phyloP scores from a whole-genome alignment of 2,329 filamentous ascomycete species.

The Aphanocladium album region DNA sequence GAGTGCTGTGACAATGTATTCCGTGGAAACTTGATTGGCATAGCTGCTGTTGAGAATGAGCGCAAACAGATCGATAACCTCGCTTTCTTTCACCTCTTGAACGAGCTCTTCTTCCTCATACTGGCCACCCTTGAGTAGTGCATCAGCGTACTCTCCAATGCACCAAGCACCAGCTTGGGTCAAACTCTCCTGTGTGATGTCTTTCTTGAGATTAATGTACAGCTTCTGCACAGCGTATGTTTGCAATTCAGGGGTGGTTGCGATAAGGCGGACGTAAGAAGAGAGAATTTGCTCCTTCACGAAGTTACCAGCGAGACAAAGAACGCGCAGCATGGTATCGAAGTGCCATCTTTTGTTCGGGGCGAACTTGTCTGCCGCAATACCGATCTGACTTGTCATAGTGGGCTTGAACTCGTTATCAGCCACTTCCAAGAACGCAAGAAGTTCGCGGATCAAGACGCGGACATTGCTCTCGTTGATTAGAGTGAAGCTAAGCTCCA shows the following conservation, averaged over 20 bases:
- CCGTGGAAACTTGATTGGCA: slow-evolving; percentile 81
- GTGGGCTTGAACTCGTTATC: slow-evolving; percentile 98
- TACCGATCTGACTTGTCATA: slow-evolving; percentile 97
- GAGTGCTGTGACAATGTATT: slow-evolving; percentile 92
- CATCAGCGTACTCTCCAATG: slow-evolving; percentile 93
- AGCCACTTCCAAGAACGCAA: slow-evolving; percentile 93
- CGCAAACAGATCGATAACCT: slow-evolving; percentile 88
- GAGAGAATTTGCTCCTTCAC: slow-evolving; percentile 97
- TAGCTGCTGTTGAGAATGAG: slow-evolving; percentile 94
- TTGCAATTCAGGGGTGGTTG: slow-evolving; percentile 89
- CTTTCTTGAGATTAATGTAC: slow-evolving; percentile 84
- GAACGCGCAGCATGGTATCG: slow-evolving; percentile 90
- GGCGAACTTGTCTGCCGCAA: slow-evolving; percentile 91
- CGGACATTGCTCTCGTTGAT: slow-evolving; percentile 97
- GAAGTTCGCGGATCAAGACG: slow-evolving; percentile 83
- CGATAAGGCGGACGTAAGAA: slow-evolving; percentile 91
- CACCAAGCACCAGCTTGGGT: slow-evolving; percentile 94
- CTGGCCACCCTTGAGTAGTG: slow-evolving; percentile 79
- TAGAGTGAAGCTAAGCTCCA: slow-evolving; percentile 95
- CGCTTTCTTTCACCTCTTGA: slow-evolving; percentile 72
- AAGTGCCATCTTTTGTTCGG: slow-evolving; percentile 98
- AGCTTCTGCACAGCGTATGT: slow-evolving; percentile 96
- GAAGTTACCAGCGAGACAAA: slow-evolving; percentile 91
- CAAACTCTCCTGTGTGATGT: slow-evolving; percentile 94
- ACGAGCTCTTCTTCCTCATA: slow-evolving; percentile 94